Percentiles rank a stretch among this genome's conserved stretches.
These are phyloP conservation scores for Paramecium caudatum DNA, from an alignment of 73 alveolate genomes.

Conservation along the genomic window DNA sequence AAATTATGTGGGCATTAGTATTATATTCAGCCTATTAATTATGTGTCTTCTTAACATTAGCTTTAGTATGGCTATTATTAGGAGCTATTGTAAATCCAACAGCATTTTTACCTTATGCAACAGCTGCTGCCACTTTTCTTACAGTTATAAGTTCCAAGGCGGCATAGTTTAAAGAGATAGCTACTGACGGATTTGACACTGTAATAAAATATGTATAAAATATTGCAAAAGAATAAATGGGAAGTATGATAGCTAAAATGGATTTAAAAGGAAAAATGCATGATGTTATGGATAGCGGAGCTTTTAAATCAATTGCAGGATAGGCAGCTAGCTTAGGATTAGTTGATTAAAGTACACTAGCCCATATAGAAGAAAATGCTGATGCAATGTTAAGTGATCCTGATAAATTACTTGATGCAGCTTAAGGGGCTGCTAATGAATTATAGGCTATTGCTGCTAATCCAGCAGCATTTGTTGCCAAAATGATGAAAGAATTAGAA, in stretches of 20 bases:
- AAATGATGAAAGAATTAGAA: constrained; percentile 70
- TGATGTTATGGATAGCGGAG: constrained; percentile 50
- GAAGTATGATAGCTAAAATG: constrained; percentile 38
- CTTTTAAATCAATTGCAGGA: constrained; percentile 69
- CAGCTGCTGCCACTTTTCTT: constrained; percentile 78
- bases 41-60: constrained; percentile 68
- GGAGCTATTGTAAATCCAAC: constrained; percentile 79
- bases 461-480: constrained; percentile 68
- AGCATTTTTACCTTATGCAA: constrained; percentile 77
- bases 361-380: constrained; percentile 71
- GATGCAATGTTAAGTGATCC: constrained; percentile 72
- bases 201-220: constrained; percentile 53
- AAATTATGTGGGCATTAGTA: constrained; percentile 74
- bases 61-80: constrained; percentile 72
- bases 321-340: constrained; percentile 72
- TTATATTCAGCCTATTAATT: constrained; percentile 64
- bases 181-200: constrained; percentile 61
- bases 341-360: constrained; percentile 61
- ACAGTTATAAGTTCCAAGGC: constrained; percentile 65
- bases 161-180: constrained; percentile 13
- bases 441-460: constrained; percentile 67
- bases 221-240: constrained; percentile 65
- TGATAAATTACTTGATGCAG: constrained; percentile 59
- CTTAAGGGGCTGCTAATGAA: constrained; percentile 55
- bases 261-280: constrained; percentile 68